Evolutionary conservation across 2,329 filamentous ascomycete genomes (phyloP), one percentile per base, ranked within the genome.

Genomic region (Nigrograna mackinnonii): DNA sequence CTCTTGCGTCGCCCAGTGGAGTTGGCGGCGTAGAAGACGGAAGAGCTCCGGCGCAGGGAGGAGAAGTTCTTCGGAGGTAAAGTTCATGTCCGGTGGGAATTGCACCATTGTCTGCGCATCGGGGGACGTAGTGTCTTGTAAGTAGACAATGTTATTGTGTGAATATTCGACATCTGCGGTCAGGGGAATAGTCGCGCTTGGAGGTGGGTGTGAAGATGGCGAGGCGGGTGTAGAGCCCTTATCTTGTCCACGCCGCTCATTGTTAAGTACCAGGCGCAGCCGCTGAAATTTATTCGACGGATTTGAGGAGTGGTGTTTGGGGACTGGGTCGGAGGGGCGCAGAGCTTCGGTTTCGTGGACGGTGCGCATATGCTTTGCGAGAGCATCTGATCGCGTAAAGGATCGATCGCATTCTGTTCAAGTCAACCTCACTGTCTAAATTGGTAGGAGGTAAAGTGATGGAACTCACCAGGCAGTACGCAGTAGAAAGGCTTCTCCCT

Each of bases 401-500:
- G 91, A 91, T 47, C 92, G 87, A 67, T 99, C 94, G 72, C 94
- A 99, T 80, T 99, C 94, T 95, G 58, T 24, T 52, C 35, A 11
- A 6, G 3, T 34, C 16, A 13, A 32, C 13, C 6, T 22, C 14
- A 21, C 3, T 22, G 16, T 20, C 16, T 17, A 21, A 37, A 19
- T n/a, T n/a, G n/a, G n/a, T n/a, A n/a, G n/a, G n/a, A n/a, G n/a
- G n/a, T n/a, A n/a, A n/a, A n/a, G n/a, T n/a, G n/a, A n/a, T n/a
- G n/a, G n/a, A n/a, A 55, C 79, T 50, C 79, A 95, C 91, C 92
- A 43, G 94, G 94, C 30, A 99, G 72, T 21, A 91, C 89, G 70
- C 94, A 99, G 73, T 96, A 96, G 66, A 97, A 97, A 0, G 94
- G 94, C 73, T 99, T 99, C 77, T 99, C 94, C 62, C 94, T 83